Evolutionary conservation across 257 asterid species (phyloP).

Genomic region (Nemophila menziesii): DNA sequence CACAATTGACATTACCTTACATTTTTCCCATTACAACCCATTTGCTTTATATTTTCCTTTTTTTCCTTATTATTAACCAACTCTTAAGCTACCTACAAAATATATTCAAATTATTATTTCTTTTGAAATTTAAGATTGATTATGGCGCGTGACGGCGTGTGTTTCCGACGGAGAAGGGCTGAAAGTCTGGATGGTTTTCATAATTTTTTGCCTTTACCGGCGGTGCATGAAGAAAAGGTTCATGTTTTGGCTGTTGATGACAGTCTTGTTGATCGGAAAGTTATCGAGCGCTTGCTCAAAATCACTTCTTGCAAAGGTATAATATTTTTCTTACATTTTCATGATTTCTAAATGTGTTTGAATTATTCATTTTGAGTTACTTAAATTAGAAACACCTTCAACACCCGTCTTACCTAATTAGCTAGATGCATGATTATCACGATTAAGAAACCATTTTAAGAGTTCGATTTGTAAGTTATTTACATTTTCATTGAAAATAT

Average conservation of each 20-base stretch:
- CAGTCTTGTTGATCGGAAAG: slow-evolving; percentile 28
- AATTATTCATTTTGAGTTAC: no score
- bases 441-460: no score
- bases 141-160: slow-evolving; percentile 1
- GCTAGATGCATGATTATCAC: no score
- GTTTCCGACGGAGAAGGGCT: slow-evolving; percentile 16
- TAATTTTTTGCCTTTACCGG: slow-evolving; percentile 3
- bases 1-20: not conserved
- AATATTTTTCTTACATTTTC: no score
- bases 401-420: no score
- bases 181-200: slow-evolving; percentile 14
- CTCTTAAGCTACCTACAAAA: not conserved
- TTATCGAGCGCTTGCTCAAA: slow-evolving; percentile 27
- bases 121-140: not conserved
- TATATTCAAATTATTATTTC: not conserved
- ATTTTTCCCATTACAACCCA: not conserved
- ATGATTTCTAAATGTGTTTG: no score
- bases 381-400: no score
- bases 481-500: slow-evolving; percentile 9
- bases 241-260: slow-evolving; percentile 37
- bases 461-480: not conserved
- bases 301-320: slow-evolving; percentile 34
- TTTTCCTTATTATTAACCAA: not conserved
- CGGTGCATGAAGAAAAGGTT: slow-evolving; percentile 10
- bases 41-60: not conserved